Evolutionary conservation across 208 protist species (phyloP), one percentile per base, ranked within the genome.

Genomic region (Wallacemonas sp.): DNA sequence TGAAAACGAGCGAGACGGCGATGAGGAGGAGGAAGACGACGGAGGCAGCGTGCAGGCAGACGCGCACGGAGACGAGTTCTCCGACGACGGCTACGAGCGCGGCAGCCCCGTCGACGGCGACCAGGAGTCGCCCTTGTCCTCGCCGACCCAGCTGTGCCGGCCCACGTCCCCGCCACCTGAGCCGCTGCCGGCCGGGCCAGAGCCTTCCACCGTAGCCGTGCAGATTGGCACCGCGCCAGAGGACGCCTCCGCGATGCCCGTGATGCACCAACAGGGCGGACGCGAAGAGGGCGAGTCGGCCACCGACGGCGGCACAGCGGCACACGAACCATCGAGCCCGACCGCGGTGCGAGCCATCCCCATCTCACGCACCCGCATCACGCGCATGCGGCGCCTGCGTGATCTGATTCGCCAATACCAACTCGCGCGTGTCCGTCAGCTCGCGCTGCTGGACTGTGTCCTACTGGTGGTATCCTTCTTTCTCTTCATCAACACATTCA

Each of bases 331-430:
- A 9, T 58, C 52, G n/a, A 58, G 30, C n/a, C 52, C 30, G 14
- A 58, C 52, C 2, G 14, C 32, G 26, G 52, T 58, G 52, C 52
- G 52, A 3, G 52, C 52, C n/a, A 58, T 58, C 32, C 52, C 52
- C 30, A 58, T 58, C 23, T 58, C 52, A 19, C 52, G 52, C 19
- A 58, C 52, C 16, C 52, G 52, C 30, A 58, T 58, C 30, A 58
- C 52, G 12, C 52, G 52, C 32, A 58, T 58, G 26, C 52, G 52
- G 4, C 52, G 52, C 14, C 52, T 58, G 34, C 52, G 52, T 30
- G 52, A 58, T 30, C 24, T 58, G 16, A 58, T 58, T 24, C 26
- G 52, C 11, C 52, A 58, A n/a, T 58, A 58, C 52, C 52, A 58
- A 29, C 52, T 58, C 17, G 52, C 52, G 23, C 52, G 52, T 21